A percentile compares a stretch with the other conserved stretches of the same genome.
Conservation (phyloP, 2,329 filamentous ascomycete genomes). For the Clonostachys solani region DNA sequence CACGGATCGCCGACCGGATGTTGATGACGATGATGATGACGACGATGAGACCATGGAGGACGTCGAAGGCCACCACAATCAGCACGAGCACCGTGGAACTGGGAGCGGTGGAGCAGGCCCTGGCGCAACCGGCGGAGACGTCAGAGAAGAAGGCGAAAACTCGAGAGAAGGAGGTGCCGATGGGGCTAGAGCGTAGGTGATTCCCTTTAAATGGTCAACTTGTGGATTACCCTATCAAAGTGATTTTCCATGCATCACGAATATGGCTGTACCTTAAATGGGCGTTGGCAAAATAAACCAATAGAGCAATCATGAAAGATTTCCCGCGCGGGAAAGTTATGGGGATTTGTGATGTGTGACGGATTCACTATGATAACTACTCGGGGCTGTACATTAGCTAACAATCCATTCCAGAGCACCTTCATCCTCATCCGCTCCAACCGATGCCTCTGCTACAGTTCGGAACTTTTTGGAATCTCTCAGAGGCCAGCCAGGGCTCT, state of each 20-base stretch:
- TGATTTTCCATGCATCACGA: no score
- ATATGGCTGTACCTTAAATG: no score
- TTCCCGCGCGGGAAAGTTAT: conserved; percentile 16
- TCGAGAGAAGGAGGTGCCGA: conserved; percentile 92
- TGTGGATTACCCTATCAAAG: no score
- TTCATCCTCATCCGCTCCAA: conserved; percentile 48
- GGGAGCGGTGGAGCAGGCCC: conserved; percentile 78
- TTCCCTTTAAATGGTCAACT: conserved; percentile 13
- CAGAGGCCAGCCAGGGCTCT: conserved; percentile 45
- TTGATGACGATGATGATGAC: conserved; percentile 61
- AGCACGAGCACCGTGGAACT: conserved; percentile 51
- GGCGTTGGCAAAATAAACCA: conserved; percentile 10
- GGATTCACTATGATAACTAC: not conserved
- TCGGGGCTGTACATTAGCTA: no score
- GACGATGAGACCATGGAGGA: conserved; percentile 52
- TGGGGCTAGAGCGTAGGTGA: conserved; percentile 98
- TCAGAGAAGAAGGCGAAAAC: conserved; percentile 83
- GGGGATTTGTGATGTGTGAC: conserved; percentile 11
- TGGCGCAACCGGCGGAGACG: conserved; percentile 84
- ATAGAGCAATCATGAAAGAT: conserved; percentile 19
- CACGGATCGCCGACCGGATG: conserved; percentile 49
- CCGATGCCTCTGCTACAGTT: conserved; percentile 64
- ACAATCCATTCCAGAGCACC: no score
- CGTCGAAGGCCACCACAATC: conserved; percentile 60
- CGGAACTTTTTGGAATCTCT: conserved; percentile 87